These are phyloP conservation scores for Pythium folliculosum DNA, from an alignment of 352 stramenopile genomes.

Conservation along the genomic window DNA sequence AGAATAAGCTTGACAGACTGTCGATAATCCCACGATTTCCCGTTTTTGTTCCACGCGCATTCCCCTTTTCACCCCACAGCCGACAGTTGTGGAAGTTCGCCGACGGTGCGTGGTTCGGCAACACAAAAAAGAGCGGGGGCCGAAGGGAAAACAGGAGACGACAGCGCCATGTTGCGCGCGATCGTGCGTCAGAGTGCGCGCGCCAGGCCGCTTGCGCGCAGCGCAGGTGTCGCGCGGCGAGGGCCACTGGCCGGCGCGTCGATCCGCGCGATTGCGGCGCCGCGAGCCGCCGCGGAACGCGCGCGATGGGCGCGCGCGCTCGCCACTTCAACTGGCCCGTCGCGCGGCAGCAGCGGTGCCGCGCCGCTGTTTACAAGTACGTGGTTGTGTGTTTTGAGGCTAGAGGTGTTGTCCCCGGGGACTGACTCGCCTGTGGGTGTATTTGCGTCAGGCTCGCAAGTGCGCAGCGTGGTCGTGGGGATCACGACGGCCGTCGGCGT, in stretches of 20 bases:
- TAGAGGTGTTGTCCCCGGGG: too few species aligned
- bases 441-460: conserved; percentile 11
- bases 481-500: conserved; percentile 39
- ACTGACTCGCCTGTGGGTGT: background rate
- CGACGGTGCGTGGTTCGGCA: background rate
- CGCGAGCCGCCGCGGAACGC: conserved; percentile 10
- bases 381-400: background rate
- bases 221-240: background rate
- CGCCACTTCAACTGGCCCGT: conserved; percentile 19
- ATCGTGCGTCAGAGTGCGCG: conserved; percentile 11
- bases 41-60: background rate
- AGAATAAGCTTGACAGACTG: background rate
- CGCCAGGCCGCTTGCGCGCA: background rate
- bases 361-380: conserved; percentile 10
- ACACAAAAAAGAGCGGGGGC: too few species aligned
- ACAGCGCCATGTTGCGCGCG: conserved; percentile 20
- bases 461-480: conserved; percentile 20
- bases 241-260: conserved; percentile 3
- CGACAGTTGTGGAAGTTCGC: background rate
- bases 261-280: conserved; percentile 7
- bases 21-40: conserved; percentile 13
- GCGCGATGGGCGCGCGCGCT: conserved; percentile 8
- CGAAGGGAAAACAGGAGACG: background rate
- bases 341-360: background rate
- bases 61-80: background rate